Base-by-base conservation (phyloP, 768 basidiomycete genomes). In the Asterophora parasitica region DNA sequence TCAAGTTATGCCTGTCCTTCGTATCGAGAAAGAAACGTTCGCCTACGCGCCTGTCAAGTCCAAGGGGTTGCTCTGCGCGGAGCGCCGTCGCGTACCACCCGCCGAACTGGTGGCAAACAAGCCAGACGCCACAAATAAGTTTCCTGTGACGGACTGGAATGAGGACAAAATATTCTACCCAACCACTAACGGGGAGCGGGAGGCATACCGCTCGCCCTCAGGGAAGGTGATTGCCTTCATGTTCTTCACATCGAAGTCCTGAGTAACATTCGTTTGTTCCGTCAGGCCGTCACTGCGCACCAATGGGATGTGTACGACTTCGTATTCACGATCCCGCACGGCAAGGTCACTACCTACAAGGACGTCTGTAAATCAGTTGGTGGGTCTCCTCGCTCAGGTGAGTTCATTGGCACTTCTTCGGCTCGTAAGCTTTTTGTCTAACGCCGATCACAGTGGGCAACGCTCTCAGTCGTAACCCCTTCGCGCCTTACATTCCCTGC, bases 301-400 rank as follows among this genome's bases (percentile, higher is more conserved):
- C 78, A 77, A 51, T 83, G 81, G 81, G 74, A 69, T 8, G 78
- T 82, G 0, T 83, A 83, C 44, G 81, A 83, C 56, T 74, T 74
- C 49, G 58, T 70, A 4, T 56, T 63, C 33, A 72, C 64, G 1
- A 77, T 82, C 19, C 81, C 80, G 0, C 52, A 41, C 0, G 80
- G 81, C 1, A 74, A 68, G 34, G 76, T 83, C 1, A 70, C 72
- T 16, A 83, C 80, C 1, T 83, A 83, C 54, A 81, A 80, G 50
- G 68, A 73, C 19, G 66, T 84, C 15, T 73, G 73, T 28, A 50
- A 57, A 1, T 73, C 73, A 6, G 63, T 81, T 2, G 78, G 80
- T 1, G 82, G 82, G 9, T 83, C 82, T 4, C 78, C 83, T 26
- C 79, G 82, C 13, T 82, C 83, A 54, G 78, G 79, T 81, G 51